phyloP scores from a whole-genome alignment of 495 filamentous ascomycete species.

The Jackrogersella multiformis region DNA sequence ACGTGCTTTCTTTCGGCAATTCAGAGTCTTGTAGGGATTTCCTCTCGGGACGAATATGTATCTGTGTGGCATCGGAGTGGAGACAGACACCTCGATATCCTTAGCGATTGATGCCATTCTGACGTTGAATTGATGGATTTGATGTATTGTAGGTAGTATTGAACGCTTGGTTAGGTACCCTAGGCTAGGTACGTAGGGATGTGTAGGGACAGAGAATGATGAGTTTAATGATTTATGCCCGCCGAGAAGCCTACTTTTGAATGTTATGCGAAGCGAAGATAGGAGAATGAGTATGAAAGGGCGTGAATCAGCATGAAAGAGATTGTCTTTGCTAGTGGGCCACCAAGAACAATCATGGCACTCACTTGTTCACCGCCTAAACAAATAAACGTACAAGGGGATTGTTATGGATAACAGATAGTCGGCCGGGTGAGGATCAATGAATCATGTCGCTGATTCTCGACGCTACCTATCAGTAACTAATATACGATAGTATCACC shows the following conservation, averaged over 20 bases:
- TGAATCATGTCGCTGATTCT: background rate
- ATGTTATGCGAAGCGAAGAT: background rate
- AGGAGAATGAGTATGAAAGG: background rate
- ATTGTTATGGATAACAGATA: background rate
- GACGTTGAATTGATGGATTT: background rate
- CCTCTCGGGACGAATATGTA: slow-evolving; percentile 53
- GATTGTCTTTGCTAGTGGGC: background rate
- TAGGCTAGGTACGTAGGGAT: too few relatives aligned
- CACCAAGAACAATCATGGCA: background rate
- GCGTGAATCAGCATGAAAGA: too few relatives aligned
- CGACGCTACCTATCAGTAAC: background rate
- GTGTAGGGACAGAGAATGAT: too few relatives aligned
- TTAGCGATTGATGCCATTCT: slow-evolving; percentile 10
- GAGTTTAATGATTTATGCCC: background rate
- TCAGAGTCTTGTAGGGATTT: slow-evolving; percentile 49
- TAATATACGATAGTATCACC: too few relatives aligned
- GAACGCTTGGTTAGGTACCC: background rate
- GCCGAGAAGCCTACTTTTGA: background rate
- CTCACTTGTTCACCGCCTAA: background rate
- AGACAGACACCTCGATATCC: slow-evolving; percentile 32
- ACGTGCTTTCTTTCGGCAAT: slow-evolving; percentile 51
- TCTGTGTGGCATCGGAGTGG: slow-evolving; percentile 41
- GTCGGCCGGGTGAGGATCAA: background rate
- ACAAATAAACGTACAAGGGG: background rate
- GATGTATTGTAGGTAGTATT: background rate